Conservation (phyloP, 1,284 basidiomycete species). For the Chalciporus sp. region DNA sequence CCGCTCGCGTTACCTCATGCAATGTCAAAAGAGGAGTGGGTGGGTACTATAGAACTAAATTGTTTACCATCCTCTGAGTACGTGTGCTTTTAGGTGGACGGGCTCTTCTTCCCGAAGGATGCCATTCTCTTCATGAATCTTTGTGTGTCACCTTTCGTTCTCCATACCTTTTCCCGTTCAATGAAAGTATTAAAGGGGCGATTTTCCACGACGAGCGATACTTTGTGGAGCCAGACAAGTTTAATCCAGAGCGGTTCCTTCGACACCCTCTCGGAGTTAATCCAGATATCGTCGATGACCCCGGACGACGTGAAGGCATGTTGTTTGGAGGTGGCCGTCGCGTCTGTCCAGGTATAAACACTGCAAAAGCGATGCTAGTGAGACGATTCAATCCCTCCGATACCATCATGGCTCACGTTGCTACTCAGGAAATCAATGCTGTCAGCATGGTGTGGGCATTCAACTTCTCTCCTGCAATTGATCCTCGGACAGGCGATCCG, state of each 20-base stretch:
- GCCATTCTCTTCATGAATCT: slow-evolving; percentile 21
- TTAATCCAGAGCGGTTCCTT: slow-evolving; percentile 27
- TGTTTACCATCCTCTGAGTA: background rate
- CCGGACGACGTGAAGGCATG: slow-evolving; percentile 20
- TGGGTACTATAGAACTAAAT: background rate
- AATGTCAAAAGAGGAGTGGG: slow-evolving; percentile 12
- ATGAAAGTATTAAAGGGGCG: slow-evolving; percentile 9
- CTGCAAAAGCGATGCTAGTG: slow-evolving; percentile 19
- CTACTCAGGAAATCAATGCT: background rate
- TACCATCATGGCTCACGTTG: background rate
- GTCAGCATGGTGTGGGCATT: background rate
- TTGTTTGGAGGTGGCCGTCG: slow-evolving; percentile 26
- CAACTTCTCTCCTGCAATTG: background rate
- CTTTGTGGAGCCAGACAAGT: slow-evolving; percentile 26
- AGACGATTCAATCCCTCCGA: background rate
- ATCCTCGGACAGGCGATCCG: background rate
- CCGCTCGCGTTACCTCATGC: slow-evolving; percentile 25
- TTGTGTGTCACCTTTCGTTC: slow-evolving; percentile 14
- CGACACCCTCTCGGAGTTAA: slow-evolving; percentile 21
- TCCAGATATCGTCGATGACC: slow-evolving; percentile 14
- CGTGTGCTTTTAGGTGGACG: slow-evolving; percentile 1
- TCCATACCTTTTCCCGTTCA: background rate
- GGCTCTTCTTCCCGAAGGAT: slow-evolving; percentile 17
- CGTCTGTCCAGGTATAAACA: slow-evolving; percentile 21
- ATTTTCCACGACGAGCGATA: slow-evolving; percentile 21